Base-by-base conservation (phyloP, 2,329 filamentous ascomycete genomes). In the Alternaria novae-zelandiae region DNA sequence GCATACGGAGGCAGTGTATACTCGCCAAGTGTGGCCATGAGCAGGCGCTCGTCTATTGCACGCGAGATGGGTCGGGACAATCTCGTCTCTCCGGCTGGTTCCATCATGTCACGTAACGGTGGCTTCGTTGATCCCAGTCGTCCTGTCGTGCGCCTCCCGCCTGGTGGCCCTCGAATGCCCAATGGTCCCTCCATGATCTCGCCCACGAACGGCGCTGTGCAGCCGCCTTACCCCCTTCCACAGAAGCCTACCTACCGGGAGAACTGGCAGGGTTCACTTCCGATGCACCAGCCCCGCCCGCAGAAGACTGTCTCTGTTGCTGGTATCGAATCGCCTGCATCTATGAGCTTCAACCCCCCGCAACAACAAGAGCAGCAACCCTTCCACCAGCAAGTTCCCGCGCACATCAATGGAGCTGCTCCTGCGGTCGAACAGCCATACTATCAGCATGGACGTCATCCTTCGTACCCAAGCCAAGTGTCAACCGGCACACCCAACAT, bases 231-330 rank as follows among this genome's bases (percentile, higher is more conserved):
- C 64, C 83, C 84, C 47, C 81, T 85, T 51, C 84, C 86, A 25
- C 85, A 86, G 67, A 85, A 86, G 67, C 86, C 86, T 9, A 79
- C 84, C 1, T 88, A 84, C 76, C 85, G 86, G 54, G 88, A 89
- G 76, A 88, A 87, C 69, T 88, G 87, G 70, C 85, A 86, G 47
- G 83, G 82, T 17, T 85, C 86, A 45, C 86, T 89, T 17, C 87
- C 93, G 1, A 97, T 98, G 89, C 93, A 98, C 78, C 96, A 98
- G 78, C 96, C 96, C 61, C 91, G 93, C 56, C 95, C 96, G 9
- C 94, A 98, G 79, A 98, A 98, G 84, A 87, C 94, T 6, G 93
- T 98, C 30, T 97, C 94, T 10, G 89, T 98, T 62, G 92, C 93
- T 61, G 94, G 93, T 73, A 97, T 98, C 70, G 96, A 98, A 79